phyloP scores from a whole-genome alignment of 495 filamentous ascomycete genomes.

The Lophiostoma macrostomum region DNA sequence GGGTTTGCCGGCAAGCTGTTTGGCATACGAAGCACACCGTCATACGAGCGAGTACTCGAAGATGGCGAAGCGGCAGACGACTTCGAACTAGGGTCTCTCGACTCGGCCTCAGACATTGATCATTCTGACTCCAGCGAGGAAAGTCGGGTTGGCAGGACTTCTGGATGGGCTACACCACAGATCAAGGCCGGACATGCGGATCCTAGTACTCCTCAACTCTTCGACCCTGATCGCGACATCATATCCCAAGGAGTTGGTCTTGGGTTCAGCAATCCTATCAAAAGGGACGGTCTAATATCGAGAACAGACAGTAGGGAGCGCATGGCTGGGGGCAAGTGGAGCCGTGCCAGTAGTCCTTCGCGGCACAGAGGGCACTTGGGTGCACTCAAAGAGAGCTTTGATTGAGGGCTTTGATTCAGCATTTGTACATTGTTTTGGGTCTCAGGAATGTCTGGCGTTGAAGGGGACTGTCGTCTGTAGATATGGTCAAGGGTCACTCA shows the following conservation, averaged over 20 bases:
- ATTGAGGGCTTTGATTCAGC: not conserved
- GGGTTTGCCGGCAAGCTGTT: conserved; percentile 51
- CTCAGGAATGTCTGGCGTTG: no score
- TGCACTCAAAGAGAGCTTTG: conserved; percentile 6
- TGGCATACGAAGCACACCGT: conserved; percentile 47
- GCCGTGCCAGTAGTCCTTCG: conserved; percentile 62
- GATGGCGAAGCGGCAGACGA: conserved; percentile 61
- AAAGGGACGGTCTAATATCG: conserved; percentile 70
- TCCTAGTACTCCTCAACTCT: conserved; percentile 52
- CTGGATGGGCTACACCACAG: conserved; percentile 63
- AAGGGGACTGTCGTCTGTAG: no score
- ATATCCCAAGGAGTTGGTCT: conserved; percentile 30
- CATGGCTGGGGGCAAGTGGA: conserved; percentile 51
- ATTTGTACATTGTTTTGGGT: no score
- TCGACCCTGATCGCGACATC: conserved; percentile 31
- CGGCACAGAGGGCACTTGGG: conserved; percentile 36
- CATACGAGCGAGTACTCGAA: conserved; percentile 85
- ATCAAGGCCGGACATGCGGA: conserved; percentile 58
- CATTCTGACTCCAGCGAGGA: conserved; percentile 53
- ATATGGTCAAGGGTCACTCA: no score
- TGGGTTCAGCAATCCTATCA: conserved; percentile 53
- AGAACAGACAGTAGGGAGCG: conserved; percentile 81
- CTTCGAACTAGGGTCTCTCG: conserved; percentile 43
- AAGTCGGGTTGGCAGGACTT: conserved; percentile 52
- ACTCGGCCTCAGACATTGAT: conserved; percentile 38